These are phyloP conservation scores for Arbutus unedo DNA, from an alignment of 148 eudicot genomes.

Conservation along the genomic window DNA sequence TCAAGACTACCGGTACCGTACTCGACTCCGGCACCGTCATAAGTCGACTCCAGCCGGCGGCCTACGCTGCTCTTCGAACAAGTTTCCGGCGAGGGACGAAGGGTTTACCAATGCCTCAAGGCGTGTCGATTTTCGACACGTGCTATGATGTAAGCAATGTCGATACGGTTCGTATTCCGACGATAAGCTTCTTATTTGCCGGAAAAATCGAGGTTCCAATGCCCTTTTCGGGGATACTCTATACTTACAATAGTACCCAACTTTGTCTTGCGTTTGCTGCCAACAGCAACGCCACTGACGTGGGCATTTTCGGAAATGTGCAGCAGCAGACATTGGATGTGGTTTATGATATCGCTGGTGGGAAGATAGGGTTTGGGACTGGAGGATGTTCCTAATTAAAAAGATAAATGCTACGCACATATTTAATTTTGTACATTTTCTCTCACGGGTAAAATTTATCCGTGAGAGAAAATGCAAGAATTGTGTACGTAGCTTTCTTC, in stretches of 20 bases:
- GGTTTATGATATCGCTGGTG: conserved; percentile 69
- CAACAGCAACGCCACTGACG: conserved; percentile 32
- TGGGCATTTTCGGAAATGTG: conserved; percentile 55
- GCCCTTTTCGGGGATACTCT: conserved; percentile 39
- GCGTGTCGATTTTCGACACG: conserved; percentile 60
- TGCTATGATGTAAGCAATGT: conserved; percentile 52
- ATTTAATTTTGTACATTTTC: no score
- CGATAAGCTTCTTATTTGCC: conserved; percentile 38
- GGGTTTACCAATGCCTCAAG: conserved; percentile 40
- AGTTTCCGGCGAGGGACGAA: conserved; percentile 51
- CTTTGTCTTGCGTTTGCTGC: conserved; percentile 73
- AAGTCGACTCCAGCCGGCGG: conserved; percentile 52
- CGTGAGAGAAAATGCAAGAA: no score
- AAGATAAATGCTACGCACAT: no score
- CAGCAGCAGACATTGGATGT: conserved; percentile 67
- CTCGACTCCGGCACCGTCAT: neutral
- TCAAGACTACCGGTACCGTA: neutral
- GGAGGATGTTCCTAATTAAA: conserved; percentile 53
- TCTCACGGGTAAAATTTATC: no score
- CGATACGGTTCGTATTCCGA: conserved; percentile 42
- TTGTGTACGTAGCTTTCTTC: no score
- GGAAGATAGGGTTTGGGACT: conserved; percentile 63
- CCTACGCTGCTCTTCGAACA: conserved; percentile 44
- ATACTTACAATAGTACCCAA: conserved; percentile 17
- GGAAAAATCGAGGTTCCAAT: conserved; percentile 43